phyloP scores from a whole-genome alignment of 1,139 yeast species.

The Spencermartinsiella ligniputridi region DNA sequence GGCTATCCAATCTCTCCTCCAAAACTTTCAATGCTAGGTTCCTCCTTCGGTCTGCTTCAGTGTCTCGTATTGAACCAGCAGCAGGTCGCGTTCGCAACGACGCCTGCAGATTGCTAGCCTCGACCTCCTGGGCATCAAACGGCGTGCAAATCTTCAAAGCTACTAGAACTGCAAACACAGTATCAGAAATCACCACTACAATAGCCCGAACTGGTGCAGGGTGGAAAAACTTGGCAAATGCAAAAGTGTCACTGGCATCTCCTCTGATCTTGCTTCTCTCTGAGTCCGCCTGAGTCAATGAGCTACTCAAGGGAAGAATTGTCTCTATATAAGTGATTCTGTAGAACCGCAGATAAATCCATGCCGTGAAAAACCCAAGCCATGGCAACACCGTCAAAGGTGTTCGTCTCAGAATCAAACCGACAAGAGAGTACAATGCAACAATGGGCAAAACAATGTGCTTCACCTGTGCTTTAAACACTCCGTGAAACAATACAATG shows the following conservation, averaged over 20 bases:
- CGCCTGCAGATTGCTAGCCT: constrained; percentile 68
- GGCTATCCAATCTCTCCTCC: constrained; percentile 51
- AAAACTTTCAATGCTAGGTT: constrained; percentile 79
- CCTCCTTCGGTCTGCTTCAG: constrained; percentile 64
- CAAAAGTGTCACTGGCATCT: constrained; percentile 88
- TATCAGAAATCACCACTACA: constrained; percentile 49
- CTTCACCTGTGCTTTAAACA: constrained; percentile 58
- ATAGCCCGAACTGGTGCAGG: constrained; percentile 48
- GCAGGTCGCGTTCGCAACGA: constrained; percentile 31
- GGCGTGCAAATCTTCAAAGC: constrained; percentile 56
- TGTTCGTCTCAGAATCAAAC: constrained; percentile 15
- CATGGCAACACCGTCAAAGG: constrained; percentile 49
- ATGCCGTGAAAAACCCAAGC: constrained; percentile 64
- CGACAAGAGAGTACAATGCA: constrained; percentile 37
- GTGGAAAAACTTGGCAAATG: constrained; percentile 70
- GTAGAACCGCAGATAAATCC: constrained; percentile 72
- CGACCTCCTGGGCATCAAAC: constrained; percentile 66
- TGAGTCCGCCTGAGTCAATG: constrained; percentile 18
- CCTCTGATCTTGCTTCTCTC: constrained; percentile 48
- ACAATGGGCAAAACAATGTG: constrained; percentile 66
- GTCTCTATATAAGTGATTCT: constrained; percentile 44
- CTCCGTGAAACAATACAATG: constrained; percentile 59
- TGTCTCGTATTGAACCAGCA: constrained; percentile 5
- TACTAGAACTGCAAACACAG: constrained; percentile 48
- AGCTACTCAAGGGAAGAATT: constrained; percentile 27